Percentiles rank a stretch among this genome's conserved stretches.
Evolutionary conservation across 2,329 filamentous ascomycete species (phyloP).

Genomic region (Colletotrichum noveboracense): DNA sequence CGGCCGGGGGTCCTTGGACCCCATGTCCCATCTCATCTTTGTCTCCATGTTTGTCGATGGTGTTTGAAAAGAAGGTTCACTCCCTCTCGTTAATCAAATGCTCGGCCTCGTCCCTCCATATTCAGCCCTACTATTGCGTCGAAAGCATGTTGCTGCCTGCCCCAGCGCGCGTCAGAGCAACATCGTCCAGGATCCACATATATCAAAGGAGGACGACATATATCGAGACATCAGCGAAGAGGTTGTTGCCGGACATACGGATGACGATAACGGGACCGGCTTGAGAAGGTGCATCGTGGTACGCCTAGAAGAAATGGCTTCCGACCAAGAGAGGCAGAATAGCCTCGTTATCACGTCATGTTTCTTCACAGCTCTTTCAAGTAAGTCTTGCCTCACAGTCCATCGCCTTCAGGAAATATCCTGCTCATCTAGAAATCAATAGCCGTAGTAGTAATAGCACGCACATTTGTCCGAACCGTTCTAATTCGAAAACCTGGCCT

Average conservation of each 20-base stretch:
- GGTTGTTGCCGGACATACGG: neutral
- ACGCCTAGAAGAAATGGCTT: constrained; percentile 8
- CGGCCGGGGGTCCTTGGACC: neutral
- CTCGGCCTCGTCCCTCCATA: neutral
- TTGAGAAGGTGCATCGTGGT: neutral
- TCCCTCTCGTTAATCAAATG: neutral
- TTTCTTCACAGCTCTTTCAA: constrained; percentile 21
- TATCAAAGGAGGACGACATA: neutral
- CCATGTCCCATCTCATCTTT: neutral
- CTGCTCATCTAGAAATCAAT: neutral
- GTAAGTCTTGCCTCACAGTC: neutral
- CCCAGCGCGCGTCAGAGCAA: neutral
- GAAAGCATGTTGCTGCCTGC: neutral
- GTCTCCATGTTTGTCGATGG: neutral
- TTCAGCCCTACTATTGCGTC: neutral
- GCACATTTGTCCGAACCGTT: constrained; percentile 17
- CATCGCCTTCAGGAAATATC: neutral
- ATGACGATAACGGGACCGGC: neutral
- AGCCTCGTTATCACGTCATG: constrained; percentile 21
- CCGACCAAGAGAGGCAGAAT: constrained; percentile 25
- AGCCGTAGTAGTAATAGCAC: constrained; percentile 22
- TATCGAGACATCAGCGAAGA: neutral
- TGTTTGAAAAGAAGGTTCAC: neutral
- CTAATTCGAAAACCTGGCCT: constrained; percentile 24
- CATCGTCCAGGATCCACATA: neutral